Evolutionary conservation across 1,284 basidiomycete species (phyloP), one percentile per base, ranked within the genome.

Genomic region (Fomitopsis betulina): DNA sequence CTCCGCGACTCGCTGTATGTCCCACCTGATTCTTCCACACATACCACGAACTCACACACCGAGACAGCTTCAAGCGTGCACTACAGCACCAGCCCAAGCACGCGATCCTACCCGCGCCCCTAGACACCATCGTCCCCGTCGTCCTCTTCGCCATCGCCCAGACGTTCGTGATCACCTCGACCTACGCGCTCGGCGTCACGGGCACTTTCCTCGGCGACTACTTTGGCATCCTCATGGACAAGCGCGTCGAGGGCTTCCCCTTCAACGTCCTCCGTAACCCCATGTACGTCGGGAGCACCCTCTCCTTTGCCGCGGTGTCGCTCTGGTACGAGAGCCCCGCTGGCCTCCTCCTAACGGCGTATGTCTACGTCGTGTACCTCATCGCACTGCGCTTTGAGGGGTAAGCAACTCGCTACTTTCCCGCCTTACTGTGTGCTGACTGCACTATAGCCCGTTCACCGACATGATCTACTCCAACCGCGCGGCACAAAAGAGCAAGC

Each of bases 141-240:
- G 71, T 68, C 19, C 77, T 95, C 50, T 92, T 97, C 70, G 71
- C 75, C 54, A 51, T 82, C 12, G 94, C 94, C 27, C 92, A 94
- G 70, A 76, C 83, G 19, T 85, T 96, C 62, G 96, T 98, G 56
- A 62, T 96, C 53, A 89, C 88, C 21, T 96, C 93, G 38, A 98
- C 95, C 40, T 98, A 87, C 83, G 89, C 91, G 0, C 77, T 99
- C 15, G 96, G 96, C 17, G 79, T 98, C 62, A 97, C 96, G 8
- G 96, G 95, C 58, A 96, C 93, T 1, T 96, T 94, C 79, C 83
- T 98, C 49, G 95, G 96, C 5, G 96, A 98, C 76, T 98, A 98
- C 76, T 99, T 98, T 74, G 96, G 96, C n/a, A 98, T 98, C 67
- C 79, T 98, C 56, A 97, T 98, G 94, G 87, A 94, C 70, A 81